Evolutionary conservation across 768 basidiomycete species (phyloP), one percentile per base, ranked within the genome.

Genomic region (Phlebiopsis flavidoalba): DNA sequence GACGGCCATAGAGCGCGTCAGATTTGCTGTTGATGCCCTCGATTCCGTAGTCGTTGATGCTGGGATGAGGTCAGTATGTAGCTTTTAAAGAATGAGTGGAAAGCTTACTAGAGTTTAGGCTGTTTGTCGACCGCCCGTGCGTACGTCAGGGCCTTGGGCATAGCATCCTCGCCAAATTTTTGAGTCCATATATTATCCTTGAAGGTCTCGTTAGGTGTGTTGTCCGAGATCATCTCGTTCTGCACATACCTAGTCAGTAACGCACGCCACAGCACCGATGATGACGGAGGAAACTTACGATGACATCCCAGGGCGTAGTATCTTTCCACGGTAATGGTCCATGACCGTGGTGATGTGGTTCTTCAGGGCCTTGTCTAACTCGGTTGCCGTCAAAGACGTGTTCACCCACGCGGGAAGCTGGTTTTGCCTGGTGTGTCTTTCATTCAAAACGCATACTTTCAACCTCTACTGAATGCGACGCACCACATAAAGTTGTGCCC

Each of bases 111-210:
- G 59, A 86, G 79, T 69, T 84, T 85, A 5, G 83, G 78, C 36
- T 67, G 65, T 10, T 83, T 80, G 67, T 86, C 84, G 1, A 82
- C 83, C 21, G 76, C 76, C 14, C 79, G 76, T 11, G 84, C 83
- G 33, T 82, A 79, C 21, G 72, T 65, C 51, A 86, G 76, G n/a
- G 84, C 84, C 43, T 62, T 62, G 10, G 61, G 37, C 56, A 62
- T 59, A 3, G 61, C 61, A n/a, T 62, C 57, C 37, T 62, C 61
- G 45, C 61, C 61, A 24, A 62, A 62, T 51, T 62, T 62, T 31
- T 58, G 49, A 11, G 57, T 58, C 61, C 61, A 62, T 21, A 62
- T 62, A 45, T 58, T 58, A 21, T 62, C 49, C 57, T 62, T 62
- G 52, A 62, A 62, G 8, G 61, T 62, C 57, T 62, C 61, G 45